A percentile compares a stretch with the other conserved stretches of the same genome.
Conservation (phyloP, 257 asterid species). For the Handroanthus guayacan region DNA sequence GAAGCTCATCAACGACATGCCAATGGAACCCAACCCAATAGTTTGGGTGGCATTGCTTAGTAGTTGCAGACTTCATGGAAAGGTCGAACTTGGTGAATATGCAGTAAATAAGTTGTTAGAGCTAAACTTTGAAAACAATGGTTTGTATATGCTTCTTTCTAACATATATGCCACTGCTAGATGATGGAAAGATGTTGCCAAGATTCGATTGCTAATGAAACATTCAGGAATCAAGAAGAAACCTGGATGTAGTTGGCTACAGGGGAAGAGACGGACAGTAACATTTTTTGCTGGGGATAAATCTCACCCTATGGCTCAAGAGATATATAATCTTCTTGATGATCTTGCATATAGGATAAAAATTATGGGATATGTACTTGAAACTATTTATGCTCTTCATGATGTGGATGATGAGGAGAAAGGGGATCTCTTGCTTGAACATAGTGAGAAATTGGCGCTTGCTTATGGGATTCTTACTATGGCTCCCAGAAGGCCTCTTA, state of each 20-base stretch:
- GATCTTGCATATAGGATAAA: slow-evolving; percentile 69
- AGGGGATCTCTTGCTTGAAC: slow-evolving; percentile 76
- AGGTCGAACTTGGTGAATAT: slow-evolving; percentile 83
- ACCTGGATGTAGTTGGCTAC: slow-evolving; percentile 98
- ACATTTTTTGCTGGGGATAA: slow-evolving; percentile 81
- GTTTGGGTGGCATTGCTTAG: slow-evolving; percentile 87
- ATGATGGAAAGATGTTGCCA: slow-evolving; percentile 89
- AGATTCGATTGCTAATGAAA: slow-evolving; percentile 76
- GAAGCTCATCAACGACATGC: slow-evolving; percentile 69
- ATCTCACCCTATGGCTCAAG: slow-evolving; percentile 75
- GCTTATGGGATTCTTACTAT: slow-evolving; percentile 87
- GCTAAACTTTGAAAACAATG: slow-evolving; percentile 81
- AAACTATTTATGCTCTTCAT: slow-evolving; percentile 87
- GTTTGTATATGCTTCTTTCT: slow-evolving; percentile 81
- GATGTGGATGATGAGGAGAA: slow-evolving; percentile 98
- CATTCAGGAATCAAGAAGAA: slow-evolving; percentile 76
- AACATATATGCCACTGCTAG: slow-evolving; percentile 84
- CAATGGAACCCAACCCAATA: slow-evolving; percentile 68
- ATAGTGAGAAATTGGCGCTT: slow-evolving; percentile 94
- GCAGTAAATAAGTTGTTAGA: slow-evolving; percentile 66
- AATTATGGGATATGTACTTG: slow-evolving; percentile 85
- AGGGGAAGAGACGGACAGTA: slow-evolving; percentile 77
- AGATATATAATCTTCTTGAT: slow-evolving; percentile 63
- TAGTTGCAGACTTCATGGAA: slow-evolving; percentile 85
- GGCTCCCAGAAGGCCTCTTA: slow-evolving; percentile 76